These are phyloP conservation scores for Apiospora pterosperma DNA, from an alignment of 2,329 filamentous ascomycete species.

Conservation along the genomic window DNA sequence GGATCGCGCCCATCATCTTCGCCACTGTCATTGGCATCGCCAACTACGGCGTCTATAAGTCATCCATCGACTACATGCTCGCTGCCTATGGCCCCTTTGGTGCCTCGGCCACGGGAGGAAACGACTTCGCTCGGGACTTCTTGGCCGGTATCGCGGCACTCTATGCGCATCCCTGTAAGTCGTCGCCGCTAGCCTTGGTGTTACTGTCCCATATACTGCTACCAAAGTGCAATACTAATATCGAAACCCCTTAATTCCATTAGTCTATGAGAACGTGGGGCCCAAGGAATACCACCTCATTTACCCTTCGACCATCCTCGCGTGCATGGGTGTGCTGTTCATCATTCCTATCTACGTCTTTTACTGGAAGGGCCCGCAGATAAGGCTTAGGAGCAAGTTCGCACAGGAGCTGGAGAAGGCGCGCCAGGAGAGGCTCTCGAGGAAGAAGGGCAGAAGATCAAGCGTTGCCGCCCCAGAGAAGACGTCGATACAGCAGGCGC, in stretches of 20 bases:
- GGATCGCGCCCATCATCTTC: conserved; percentile 62
- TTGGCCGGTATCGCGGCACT: conserved; percentile 45
- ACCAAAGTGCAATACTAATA: not conserved
- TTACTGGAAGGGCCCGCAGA: conserved; percentile 1
- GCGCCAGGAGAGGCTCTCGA: not conserved
- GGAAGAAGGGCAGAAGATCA: not conserved
- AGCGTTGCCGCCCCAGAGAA: not conserved
- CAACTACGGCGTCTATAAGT: conserved; percentile 62
- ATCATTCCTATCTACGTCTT: conserved; percentile 5
- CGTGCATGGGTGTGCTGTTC: not conserved
- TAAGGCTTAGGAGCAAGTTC: not conserved
- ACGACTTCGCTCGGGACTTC: conserved; percentile 63
- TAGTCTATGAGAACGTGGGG: not conserved
- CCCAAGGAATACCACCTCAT: conserved; percentile 3
- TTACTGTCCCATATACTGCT: not conserved
- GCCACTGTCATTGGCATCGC: conserved; percentile 58
- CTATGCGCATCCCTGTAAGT: conserved; percentile 3
- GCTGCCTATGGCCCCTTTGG: conserved; percentile 65
- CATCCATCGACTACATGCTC: conserved; percentile 64
- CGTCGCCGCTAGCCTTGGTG: not conserved
- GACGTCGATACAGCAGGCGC: not conserved
- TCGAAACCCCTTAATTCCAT: rapidly evolving
- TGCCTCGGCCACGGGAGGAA: conserved; percentile 64
- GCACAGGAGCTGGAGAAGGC: conserved; percentile 2
- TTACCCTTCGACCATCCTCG: conserved; percentile 3